phyloP scores from a whole-genome alignment of 305 asterid genomes.

The Fraxinus dipetala region DNA sequence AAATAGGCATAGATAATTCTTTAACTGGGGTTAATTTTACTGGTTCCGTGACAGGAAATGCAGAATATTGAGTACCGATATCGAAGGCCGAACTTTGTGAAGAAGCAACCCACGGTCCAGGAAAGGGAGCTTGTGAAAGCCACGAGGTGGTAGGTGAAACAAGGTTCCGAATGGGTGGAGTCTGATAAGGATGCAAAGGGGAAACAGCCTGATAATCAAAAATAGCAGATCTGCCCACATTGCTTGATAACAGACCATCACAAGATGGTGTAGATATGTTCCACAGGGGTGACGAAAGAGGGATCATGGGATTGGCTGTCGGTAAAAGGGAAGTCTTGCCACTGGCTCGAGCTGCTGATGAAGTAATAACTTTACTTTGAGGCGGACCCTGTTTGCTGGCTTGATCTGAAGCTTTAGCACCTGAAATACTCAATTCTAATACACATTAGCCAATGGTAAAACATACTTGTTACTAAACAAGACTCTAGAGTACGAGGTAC shows the following conservation, averaged over 20 bases:
- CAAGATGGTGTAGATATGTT: slow-evolving; percentile 58
- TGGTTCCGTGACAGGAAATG: slow-evolving; percentile 50
- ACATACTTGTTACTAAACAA: slow-evolving; percentile 7
- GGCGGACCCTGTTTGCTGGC: slow-evolving; percentile 40
- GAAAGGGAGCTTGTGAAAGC: slow-evolving; percentile 53
- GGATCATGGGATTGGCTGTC: slow-evolving; percentile 45
- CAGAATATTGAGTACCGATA: slow-evolving; percentile 48
- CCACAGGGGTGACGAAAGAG: slow-evolving; percentile 76
- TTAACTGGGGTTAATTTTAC: slow-evolving; percentile 49
- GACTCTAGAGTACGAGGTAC: slow-evolving; percentile 35
- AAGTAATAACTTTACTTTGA: slow-evolving; percentile 43
- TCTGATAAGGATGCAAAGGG: slow-evolving; percentile 58
- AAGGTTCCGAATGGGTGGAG: slow-evolving; percentile 52
- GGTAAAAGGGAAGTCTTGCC: slow-evolving; percentile 51
- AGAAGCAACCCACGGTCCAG: slow-evolving; percentile 76
- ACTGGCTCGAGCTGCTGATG: slow-evolving; percentile 41
- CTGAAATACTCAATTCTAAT: slow-evolving; percentile 40
- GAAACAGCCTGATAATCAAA: slow-evolving; percentile 60
- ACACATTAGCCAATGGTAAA: slow-evolving; percentile 27
- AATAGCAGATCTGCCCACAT: slow-evolving; percentile 43
- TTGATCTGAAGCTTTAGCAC: slow-evolving; percentile 59
- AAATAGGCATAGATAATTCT: slow-evolving; percentile 47
- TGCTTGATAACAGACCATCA: slow-evolving; percentile 52
- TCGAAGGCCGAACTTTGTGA: slow-evolving; percentile 69
- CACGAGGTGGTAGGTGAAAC: slow-evolving; percentile 46